Base-by-base conservation (phyloP, 2,329 filamentous ascomycete genomes). In the Torrubiella hemipterigena region DNA sequence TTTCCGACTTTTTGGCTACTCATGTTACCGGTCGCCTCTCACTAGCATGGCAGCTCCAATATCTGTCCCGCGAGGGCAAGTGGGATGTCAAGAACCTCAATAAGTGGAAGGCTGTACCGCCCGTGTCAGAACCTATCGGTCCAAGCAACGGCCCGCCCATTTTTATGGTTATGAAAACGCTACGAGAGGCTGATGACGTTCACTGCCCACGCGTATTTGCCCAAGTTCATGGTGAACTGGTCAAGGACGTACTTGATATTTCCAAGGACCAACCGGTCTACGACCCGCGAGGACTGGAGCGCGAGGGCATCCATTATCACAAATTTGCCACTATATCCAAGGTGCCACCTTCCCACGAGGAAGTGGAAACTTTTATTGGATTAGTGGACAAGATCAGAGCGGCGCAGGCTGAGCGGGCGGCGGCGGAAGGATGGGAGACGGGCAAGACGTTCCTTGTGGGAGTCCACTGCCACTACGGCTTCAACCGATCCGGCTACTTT, bases 41-140 rank as follows among this genome's bases (percentile, higher is more conserved):
- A 2, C 72, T 89, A 17, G 83, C 80, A 26, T 96, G 89, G 87
- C 89, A 96, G 55, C 65, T 96, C 12, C 81, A 89, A 45, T 80
- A 91, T 46, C 73, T 96, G 16, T 84, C 81, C 3, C 84, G 81
- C 2, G 82, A 86, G 42, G 87, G 87, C 4, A 96, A 96, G 58
- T 96, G 89, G 89, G 89, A 95, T 48, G 85, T 96, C 42, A 96
- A 96, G 59, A 96, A 96, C 47, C 66, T 95, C 9, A 76, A 72
- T 36, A 96, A 96, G 50, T 96, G 89, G 89, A 72, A 83, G 52
- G 75, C 74, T 13, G 81, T 93, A 1, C 56, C 63, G 2, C 81
- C 86, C 1, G 82, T 93, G 2, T 93, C 83, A 0, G 67, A 70
- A 2, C 76, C 79, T 4, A 91, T 96, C 37, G 82, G 71, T 4